Base-by-base conservation (phyloP, 2,329 filamentous ascomycete genomes). In the Scleromitrula shiraiana region DNA sequence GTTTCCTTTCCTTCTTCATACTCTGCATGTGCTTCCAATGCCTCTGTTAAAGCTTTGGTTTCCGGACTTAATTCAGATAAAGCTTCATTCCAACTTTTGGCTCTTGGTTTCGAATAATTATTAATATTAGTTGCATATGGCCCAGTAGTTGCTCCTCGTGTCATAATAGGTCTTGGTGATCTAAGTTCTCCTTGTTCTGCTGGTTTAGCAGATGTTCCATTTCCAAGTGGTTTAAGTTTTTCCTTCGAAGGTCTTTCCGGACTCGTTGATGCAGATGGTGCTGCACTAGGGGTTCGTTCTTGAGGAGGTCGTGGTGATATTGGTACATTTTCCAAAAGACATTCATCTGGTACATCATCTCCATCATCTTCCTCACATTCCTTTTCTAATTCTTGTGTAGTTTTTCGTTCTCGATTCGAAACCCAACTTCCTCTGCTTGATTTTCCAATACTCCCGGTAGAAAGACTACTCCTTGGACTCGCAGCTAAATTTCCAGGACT, bases 241-340 rank as follows among this genome's bases (percentile, higher is more conserved):
- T 60, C 61, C 46, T 62, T 64, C 17, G 48, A 54, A 14, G 55
- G 50, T 41, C 60, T 44, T 48, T 64, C 58, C 1, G 62, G 55
- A 56, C 60, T 56, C 40, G 62, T 53, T 41, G 63, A 46, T 5
- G 74, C 67, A 0, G 80, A 82, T 2, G 70, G 62, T 1, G 76
- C 69, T 32, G 70, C 68, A 60, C 76, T 82, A 6, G 69, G 69
- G 0, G 74, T 67, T 14, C 80, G 71, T 52, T 82, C 77, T 20
- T 69, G 69, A 1, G 70, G 69, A 2, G 79, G 80, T 2, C 80
- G 73, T n/a, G 87, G 87, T 0, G 86, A 90, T 38, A 93, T 79
- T 5, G 87, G 87, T 2, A 93, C 82, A 55, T 93, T 93, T 67
- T 88, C 85, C 39, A 93, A 76, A 44, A 89, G 75, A 20, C 86